Percentiles rank a stretch among this genome's conserved stretches.
Conservation (phyloP, 139 green algal genomes). For the Microglena sp. region DNA sequence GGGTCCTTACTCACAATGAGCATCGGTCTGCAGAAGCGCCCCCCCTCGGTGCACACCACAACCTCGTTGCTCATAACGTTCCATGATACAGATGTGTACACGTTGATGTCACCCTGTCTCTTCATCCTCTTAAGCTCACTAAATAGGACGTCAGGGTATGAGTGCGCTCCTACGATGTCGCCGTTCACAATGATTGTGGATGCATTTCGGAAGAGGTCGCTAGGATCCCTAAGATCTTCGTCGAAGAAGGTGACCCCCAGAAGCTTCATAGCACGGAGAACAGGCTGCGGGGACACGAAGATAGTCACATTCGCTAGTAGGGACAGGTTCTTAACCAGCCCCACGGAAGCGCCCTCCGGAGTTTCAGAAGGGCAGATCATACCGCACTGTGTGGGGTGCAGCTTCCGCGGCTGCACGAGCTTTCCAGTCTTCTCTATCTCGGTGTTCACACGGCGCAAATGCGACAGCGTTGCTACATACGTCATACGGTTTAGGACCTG, state of each 20-base stretch:
- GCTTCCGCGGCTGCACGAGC: constrained; percentile 50
- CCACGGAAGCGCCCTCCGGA: constrained; percentile 51
- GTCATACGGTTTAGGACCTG: constrained; percentile 47
- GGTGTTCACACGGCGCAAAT: constrained; percentile 51
- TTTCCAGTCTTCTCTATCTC: constrained; percentile 27
- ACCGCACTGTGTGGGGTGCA: constrained; percentile 45
- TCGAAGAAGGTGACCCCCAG: not conserved
- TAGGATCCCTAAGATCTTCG: not conserved
- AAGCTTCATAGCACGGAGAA: not conserved
- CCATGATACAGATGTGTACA: constrained; percentile 8
- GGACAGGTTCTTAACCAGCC: constrained; percentile 45
- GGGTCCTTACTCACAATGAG: constrained; percentile 66
- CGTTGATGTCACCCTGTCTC: not conserved
- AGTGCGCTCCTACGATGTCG: not conserved
- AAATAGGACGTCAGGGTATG: not conserved
- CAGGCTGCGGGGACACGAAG: not conserved
- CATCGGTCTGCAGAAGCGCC: constrained; percentile 53
- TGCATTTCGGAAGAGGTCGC: not conserved
- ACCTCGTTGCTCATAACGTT: constrained; percentile 27
- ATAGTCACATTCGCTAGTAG: constrained; percentile 24
- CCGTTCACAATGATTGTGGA: constrained; percentile 9
- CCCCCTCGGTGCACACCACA: constrained; percentile 43
- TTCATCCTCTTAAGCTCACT: not conserved
- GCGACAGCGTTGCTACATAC: constrained; percentile 38
- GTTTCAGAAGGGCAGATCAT: constrained; percentile 65